These are phyloP conservation scores for Leonotis leonurus DNA, from an alignment of 257 asterid genomes.

Conservation along the genomic window DNA sequence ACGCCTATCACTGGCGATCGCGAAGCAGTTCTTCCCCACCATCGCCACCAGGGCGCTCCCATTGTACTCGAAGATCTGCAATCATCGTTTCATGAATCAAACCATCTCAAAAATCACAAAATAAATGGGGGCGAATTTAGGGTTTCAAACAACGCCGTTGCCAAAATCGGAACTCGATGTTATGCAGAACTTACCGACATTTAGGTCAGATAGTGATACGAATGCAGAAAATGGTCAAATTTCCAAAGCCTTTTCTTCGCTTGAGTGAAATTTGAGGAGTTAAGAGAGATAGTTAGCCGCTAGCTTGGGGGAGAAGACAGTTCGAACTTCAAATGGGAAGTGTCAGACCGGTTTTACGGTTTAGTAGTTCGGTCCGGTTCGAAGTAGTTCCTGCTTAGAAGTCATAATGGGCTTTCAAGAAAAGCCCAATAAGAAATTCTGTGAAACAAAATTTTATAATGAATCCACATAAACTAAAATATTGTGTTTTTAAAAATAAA, in stretches of 20 bases:
- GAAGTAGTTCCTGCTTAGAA: not conserved
- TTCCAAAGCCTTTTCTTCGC: not conserved
- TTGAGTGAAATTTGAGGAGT: not conserved
- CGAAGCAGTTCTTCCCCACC: constrained; percentile 95
- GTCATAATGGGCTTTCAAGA: not conserved
- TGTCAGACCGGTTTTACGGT: constrained; percentile 9
- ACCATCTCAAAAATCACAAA: not conserved
- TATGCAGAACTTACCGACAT: constrained; percentile 49
- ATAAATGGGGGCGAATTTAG: not conserved
- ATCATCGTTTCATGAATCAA: not conserved
- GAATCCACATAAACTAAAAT: too few relatives aligned
- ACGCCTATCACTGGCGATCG: constrained; percentile 87
- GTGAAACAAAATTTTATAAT: not conserved
- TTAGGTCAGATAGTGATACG: not conserved
- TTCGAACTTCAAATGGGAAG: not conserved
- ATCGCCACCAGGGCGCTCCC: constrained; percentile 95
- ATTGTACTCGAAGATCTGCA: constrained; percentile 94
- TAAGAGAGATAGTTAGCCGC: not conserved
- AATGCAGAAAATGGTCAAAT: constrained; percentile 10
- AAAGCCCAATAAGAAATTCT: not conserved
- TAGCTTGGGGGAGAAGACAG: constrained; percentile 29
- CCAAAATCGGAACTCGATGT: not conserved
- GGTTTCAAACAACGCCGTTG: constrained; percentile 3
- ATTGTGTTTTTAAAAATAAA: too few relatives aligned
- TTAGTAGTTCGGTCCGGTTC: not conserved